Percentiles rank a stretch among this genome's conserved stretches.
These are phyloP conservation scores for Aleurites moluccanus DNA, from an alignment of 441 rosid genomes.

Conservation along the genomic window DNA sequence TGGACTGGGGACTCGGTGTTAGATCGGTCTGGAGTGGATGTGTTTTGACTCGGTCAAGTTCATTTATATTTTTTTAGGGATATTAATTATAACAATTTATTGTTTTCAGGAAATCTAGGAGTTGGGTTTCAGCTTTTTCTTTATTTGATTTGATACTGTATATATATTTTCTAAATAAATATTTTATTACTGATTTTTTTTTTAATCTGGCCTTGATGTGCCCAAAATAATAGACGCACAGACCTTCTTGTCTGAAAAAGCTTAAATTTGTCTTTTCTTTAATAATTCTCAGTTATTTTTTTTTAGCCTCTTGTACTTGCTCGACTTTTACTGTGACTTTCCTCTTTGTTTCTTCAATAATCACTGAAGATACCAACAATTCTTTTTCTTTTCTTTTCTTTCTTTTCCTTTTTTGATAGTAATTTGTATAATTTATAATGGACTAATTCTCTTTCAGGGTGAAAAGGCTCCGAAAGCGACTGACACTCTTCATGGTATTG, in stretches of 20 bases:
- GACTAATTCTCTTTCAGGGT: slow-evolving; percentile 53
- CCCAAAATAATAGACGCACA: too few relatives aligned
- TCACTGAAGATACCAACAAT: slow-evolving; percentile 22
- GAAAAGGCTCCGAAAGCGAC: slow-evolving; percentile 74
- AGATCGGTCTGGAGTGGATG: slow-evolving; percentile 36
- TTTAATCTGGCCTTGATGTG: too few relatives aligned
- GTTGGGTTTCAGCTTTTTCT: slow-evolving; percentile 27
- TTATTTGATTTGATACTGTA: slow-evolving; percentile 17
- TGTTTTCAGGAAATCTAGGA: slow-evolving; percentile 29
- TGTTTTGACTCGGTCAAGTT: slow-evolving; percentile 55
- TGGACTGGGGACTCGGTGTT: slow-evolving; percentile 23
- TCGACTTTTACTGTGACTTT: slow-evolving; percentile 41
- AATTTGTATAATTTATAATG: slow-evolving; percentile 18
- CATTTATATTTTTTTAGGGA: too few relatives aligned
- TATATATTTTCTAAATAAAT: slow-evolving; percentile 18
- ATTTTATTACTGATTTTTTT: slow-evolving; percentile 34
- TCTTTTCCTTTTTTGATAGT: slow-evolving; percentile 25
- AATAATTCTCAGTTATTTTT: slow-evolving; percentile 26
- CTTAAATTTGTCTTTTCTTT: slow-evolving; percentile 60
- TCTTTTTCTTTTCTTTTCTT: neutral
- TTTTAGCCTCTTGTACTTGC: slow-evolving; percentile 26
- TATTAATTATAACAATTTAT: slow-evolving; percentile 22
- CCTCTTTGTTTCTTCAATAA: slow-evolving; percentile 26
- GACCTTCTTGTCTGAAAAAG: slow-evolving; percentile 50
- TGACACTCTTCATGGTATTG: slow-evolving; percentile 62